A percentile compares a stretch with the other conserved stretches of the same genome.
Evolutionary conservation across 169 alveolate species (phyloP).

Genomic region (Miamiensis avidus): DNA sequence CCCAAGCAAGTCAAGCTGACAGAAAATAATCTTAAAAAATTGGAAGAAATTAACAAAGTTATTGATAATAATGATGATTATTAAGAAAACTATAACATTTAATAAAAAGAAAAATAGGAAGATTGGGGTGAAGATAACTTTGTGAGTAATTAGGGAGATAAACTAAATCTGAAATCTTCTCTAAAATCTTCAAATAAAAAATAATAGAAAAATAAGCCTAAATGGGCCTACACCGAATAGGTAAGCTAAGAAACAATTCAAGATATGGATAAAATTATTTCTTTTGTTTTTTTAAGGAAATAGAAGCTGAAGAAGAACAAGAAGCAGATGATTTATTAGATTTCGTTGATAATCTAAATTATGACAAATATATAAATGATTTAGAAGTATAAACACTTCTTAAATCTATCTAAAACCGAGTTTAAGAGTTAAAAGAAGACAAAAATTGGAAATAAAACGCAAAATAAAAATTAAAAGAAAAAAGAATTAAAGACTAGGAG

Average conservation of each 20-base stretch:
- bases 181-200: not conserved
- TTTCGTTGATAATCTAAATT: constrained; percentile 12
- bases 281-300: too few relatives aligned
- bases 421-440: constrained; percentile 27
- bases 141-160: not conserved
- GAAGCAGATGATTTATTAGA: constrained; percentile 15
- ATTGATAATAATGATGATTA: not conserved
- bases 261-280: too few relatives aligned
- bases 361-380: constrained; percentile 25
- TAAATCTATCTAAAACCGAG: constrained; percentile 18
- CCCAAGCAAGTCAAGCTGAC: constrained; percentile 9
- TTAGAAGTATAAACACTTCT: constrained; percentile 23
- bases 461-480: constrained; percentile 48
- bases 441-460: constrained; percentile 67
- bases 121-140: not conserved
- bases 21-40: constrained; percentile 29
- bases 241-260: constrained; percentile 24
- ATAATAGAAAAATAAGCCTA: constrained; percentile 26
- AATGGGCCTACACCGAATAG: constrained; percentile 48
- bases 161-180: constrained; percentile 4
- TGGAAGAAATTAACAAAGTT: constrained; percentile 19
- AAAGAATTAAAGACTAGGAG: constrained; percentile 24
- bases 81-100: not conserved
- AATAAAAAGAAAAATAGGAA: constrained; percentile 13
- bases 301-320: constrained; percentile 12